phyloP scores from a whole-genome alignment of 2,329 filamentous ascomycete species.

The Sclerotinia borealis region DNA sequence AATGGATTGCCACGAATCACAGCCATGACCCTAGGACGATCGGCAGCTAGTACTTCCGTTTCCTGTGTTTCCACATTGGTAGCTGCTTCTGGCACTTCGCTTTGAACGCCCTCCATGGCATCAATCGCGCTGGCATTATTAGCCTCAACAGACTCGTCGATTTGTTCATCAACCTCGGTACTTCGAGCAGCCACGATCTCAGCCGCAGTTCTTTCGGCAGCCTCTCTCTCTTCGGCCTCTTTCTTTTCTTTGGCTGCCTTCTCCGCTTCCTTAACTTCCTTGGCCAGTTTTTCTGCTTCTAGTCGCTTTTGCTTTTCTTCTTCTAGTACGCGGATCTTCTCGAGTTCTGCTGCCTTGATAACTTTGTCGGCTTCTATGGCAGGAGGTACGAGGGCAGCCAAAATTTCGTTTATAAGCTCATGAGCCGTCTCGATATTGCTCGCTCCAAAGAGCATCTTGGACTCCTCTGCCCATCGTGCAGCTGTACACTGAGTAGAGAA shows the following conservation, averaged over 20 bases:
- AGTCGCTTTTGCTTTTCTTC: constrained; percentile 57
- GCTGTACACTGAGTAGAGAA: constrained; percentile 69
- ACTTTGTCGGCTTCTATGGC: constrained; percentile 78
- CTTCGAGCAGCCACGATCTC: constrained; percentile 44
- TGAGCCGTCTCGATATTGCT: constrained; percentile 62
- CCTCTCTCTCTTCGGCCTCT: constrained; percentile 63
- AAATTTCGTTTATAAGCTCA: constrained; percentile 61
- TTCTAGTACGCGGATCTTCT: constrained; percentile 48
- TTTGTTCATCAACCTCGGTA: constrained; percentile 37
- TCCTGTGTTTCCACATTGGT: background rate
- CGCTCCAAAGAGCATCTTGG: constrained; percentile 74
- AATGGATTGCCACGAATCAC: constrained; percentile 81
- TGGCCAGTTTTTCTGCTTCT: constrained; percentile 59
- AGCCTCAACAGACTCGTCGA: constrained; percentile 29
- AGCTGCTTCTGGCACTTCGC: constrained; percentile 32
- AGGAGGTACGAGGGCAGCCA: constrained; percentile 70
- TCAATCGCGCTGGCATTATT: constrained; percentile 21
- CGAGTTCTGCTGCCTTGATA: constrained; percentile 53
- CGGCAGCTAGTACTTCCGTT: constrained; percentile 39
- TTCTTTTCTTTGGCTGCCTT: constrained; percentile 59
- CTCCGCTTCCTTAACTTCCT: constrained; percentile 67
- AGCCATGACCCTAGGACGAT: constrained; percentile 64
- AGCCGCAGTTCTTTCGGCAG: constrained; percentile 51
- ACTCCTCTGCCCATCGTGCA: constrained; percentile 82
- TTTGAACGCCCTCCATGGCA: constrained; percentile 72